phyloP scores from a whole-genome alignment of 2,329 filamentous ascomycete genomes.

The Huntiella abstrusa region DNA sequence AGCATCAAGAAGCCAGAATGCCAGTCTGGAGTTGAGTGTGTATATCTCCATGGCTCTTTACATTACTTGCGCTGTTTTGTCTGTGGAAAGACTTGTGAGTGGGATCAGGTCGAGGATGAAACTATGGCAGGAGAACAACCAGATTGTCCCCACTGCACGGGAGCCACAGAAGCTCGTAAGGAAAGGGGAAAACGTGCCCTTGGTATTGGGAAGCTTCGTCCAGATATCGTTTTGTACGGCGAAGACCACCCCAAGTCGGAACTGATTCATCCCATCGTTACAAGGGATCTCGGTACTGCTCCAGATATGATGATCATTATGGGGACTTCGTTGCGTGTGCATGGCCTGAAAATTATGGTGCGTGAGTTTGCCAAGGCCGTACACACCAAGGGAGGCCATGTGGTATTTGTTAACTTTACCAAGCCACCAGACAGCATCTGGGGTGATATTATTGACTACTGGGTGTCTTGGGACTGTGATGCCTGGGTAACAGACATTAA shows the following conservation, averaged over 20 bases:
- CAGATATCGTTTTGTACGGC: slow-evolving; percentile 57
- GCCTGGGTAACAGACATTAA: slow-evolving; percentile 50
- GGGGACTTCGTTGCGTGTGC: slow-evolving; percentile 51
- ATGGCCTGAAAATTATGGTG: slow-evolving; percentile 52
- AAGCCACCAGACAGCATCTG: slow-evolving; percentile 53
- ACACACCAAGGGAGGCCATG: slow-evolving; percentile 47
- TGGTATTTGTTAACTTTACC: slow-evolving; percentile 56
- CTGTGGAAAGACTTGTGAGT: slow-evolving; percentile 37
- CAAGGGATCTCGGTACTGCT: slow-evolving; percentile 43
- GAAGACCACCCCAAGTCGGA: slow-evolving; percentile 54
- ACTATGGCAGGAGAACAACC: slow-evolving; percentile 47
- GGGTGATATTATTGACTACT: slow-evolving; percentile 56
- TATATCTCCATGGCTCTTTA: slow-evolving; percentile 56
- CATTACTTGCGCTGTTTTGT: slow-evolving; percentile 44
- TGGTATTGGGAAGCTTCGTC: slow-evolving; percentile 47
- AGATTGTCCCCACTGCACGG: slow-evolving; percentile 45
- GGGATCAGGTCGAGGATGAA: slow-evolving; percentile 38
- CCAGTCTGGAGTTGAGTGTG: slow-evolving; percentile 35
- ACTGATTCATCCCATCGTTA: slow-evolving; percentile 47
- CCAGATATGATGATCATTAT: slow-evolving; percentile 52
- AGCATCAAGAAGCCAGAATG: slow-evolving; percentile 12
- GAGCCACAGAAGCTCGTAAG: slow-evolving; percentile 41
- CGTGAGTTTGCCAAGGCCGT: slow-evolving; percentile 54
- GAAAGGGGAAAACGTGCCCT: slow-evolving; percentile 48
- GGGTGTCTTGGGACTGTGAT: slow-evolving; percentile 59